These are phyloP conservation scores for Bisporella sp. DNA, from an alignment of 2,329 filamentous ascomycete genomes.

Conservation along the genomic window DNA sequence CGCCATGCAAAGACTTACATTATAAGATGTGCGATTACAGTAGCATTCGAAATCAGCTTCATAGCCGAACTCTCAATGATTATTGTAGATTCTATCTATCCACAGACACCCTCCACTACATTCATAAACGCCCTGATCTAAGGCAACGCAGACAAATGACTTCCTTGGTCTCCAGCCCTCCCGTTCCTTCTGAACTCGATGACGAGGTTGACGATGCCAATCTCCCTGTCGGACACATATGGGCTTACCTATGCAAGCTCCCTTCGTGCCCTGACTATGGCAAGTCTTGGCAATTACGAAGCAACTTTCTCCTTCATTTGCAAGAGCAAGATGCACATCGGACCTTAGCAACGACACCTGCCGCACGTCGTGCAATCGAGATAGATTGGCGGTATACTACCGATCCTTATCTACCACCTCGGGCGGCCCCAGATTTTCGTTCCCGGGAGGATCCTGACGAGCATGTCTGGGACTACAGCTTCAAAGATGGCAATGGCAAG, in stretches of 20 bases:
- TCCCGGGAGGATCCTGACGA: conserved; percentile 22
- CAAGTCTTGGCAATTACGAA: conserved; percentile 10
- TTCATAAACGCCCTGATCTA: conserved; percentile 5
- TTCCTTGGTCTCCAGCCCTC: conserved; percentile 12
- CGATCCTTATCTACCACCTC: conserved; percentile 21
- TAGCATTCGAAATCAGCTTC: conserved; percentile 2
- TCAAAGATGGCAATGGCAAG: conserved; percentile 22
- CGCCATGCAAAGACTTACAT: background rate
- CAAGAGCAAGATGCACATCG: conserved; percentile 10
- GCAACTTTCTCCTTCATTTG: conserved; percentile 16
- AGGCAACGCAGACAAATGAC: conserved; percentile 11
- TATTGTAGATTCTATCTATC: conserved; percentile 7
- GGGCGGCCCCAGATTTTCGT: conserved; percentile 20
- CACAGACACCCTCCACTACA: conserved; percentile 7
- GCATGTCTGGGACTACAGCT: conserved; percentile 22
- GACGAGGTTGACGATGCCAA: conserved; percentile 13
- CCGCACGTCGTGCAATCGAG: conserved; percentile 13
- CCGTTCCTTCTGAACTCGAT: conserved; percentile 11
- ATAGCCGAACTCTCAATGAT: conserved; percentile 1
- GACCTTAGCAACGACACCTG: conserved; percentile 9
- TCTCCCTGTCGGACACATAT: conserved; percentile 9
- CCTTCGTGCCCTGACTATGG: conserved; percentile 11
- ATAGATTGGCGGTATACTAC: conserved; percentile 24
- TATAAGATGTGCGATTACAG: background rate
- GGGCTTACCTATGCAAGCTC: conserved; percentile 10